Evolutionary conservation across 2,329 filamentous ascomycete genomes (phyloP), one percentile per base, ranked within the genome.

Genomic region (Aspergillus chevalieri): DNA sequence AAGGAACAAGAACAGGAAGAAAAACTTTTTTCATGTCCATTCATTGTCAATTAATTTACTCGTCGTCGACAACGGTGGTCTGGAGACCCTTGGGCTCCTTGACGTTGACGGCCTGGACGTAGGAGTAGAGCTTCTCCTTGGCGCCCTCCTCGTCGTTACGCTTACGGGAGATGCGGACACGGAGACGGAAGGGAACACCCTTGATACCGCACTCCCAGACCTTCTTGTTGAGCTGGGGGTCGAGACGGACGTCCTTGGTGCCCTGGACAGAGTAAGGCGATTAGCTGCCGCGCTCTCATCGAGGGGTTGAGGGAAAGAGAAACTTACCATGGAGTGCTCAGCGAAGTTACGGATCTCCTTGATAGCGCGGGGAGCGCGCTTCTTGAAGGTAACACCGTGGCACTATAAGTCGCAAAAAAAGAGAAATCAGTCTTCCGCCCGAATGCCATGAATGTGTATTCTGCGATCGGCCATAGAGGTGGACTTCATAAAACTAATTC

Each of bases 201-300:
- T 97, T 98, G 82, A 98, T 85, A 77, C 93, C 93, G 72, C 86
- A 82, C 80, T 98, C 93, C 93, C 93, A 98, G 75, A 98, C 92
- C 85, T 98, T 97, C 89, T 98, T 98, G 87, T 98, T 98, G 72
- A 98, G 81, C 80, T 93, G 87, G 71, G 93, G 93, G 84, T 98
- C 93, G 73, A 98, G 79, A 69, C 93, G 93, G 79, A 98, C 93
- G 74, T 98, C 93, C 70, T 82, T 78, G 78, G 93, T 98, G 74
- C 92, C 92, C 93, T 98, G 65, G 30, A 43, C 46, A 21, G 9
- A 21, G 43, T 14, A 44, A 14, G 14, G n/a, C 36, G 47, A 21
- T 38, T 12, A 42, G 43, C 41, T 47, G 30, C 15, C n/a, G n/a
- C 12, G 14, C 3, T 14, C 41, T 10, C 10, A 2, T 7, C 7